phyloP scores from a whole-genome alignment of 371 early-diverging fungal genomes.

The Lichtheimia ornata region DNA sequence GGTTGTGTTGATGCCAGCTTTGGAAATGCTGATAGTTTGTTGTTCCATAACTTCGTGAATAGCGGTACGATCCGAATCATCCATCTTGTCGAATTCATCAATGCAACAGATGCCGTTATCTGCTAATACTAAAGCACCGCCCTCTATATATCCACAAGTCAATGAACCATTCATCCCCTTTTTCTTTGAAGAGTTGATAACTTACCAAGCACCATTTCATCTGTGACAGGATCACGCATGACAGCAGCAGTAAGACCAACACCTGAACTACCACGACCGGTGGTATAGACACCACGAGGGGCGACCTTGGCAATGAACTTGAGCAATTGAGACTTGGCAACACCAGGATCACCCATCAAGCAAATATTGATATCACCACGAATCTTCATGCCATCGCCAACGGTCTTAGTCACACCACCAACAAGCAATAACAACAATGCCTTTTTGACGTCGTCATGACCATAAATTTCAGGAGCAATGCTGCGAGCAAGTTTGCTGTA shows the following conservation, averaged over 20 bases:
- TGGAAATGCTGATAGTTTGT: constrained; percentile 90
- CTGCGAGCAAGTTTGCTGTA: constrained; percentile 88
- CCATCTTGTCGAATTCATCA: constrained; percentile 96
- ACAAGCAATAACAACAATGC: constrained; percentile 87
- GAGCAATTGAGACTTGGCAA: constrained; percentile 93
- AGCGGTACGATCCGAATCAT: constrained; percentile 84
- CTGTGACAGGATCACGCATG: constrained; percentile 82
- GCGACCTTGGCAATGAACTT: constrained; percentile 87
- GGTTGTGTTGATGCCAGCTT: constrained; percentile 94
- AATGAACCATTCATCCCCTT: not conserved
- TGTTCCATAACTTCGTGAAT: constrained; percentile 98
- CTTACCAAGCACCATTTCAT: constrained; percentile 82
- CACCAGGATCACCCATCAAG: constrained; percentile 99
- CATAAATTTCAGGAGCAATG: constrained; percentile 97
- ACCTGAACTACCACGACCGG: constrained; percentile 91
- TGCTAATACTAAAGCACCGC: constrained; percentile 91
- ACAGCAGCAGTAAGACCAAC: constrained; percentile 96
- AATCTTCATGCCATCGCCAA: constrained; percentile 91
- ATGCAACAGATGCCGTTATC: constrained; percentile 95
- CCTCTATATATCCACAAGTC: constrained; percentile 52
- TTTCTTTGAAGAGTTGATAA: not conserved
- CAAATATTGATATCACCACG: constrained; percentile 96
- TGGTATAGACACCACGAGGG: constrained; percentile 92
- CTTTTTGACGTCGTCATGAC: constrained; percentile 96
- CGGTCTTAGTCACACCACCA: constrained; percentile 86